Conservation (phyloP, 768 basidiomycete species). For the Boletus barrowsii region DNA sequence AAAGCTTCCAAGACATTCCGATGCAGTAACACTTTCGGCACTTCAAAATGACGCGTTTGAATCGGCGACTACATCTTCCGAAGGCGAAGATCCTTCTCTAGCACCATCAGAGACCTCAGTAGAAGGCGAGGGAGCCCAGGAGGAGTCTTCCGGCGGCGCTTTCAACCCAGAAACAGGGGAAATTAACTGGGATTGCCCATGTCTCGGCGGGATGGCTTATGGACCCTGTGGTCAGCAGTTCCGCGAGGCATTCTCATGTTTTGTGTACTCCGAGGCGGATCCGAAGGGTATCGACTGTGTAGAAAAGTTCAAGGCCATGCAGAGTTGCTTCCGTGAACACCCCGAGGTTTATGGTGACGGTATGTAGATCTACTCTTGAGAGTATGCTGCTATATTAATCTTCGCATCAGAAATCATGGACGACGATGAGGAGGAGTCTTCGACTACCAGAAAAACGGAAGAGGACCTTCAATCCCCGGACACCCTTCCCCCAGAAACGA, state of each 20-base stretch:
- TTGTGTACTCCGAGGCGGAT: slow-evolving; percentile 89
- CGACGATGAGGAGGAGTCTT: slow-evolving; percentile 54
- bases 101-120: slow-evolving; percentile 2
- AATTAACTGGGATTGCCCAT: slow-evolving; percentile 99
- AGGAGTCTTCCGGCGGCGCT: slow-evolving; percentile 47
- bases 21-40: slow-evolving; percentile 14
- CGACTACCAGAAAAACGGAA: slow-evolving; percentile 4
- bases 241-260: slow-evolving; percentile 95
- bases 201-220: slow-evolving; percentile 97
- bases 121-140: slow-evolving; percentile 27
- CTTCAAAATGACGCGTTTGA: slow-evolving; percentile 21
- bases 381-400: slow-evolving; percentile 1
- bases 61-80: neutral
- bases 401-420: slow-evolving; percentile 57
- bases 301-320: slow-evolving; percentile 97
- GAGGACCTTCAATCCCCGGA: slow-evolving; percentile 4
- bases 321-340: slow-evolving; percentile 93
- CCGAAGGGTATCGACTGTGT: slow-evolving; percentile 98
- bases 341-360: slow-evolving; percentile 96
- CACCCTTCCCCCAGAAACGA: slow-evolving; percentile 6
- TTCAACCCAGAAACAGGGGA: slow-evolving; percentile 97
- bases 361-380: slow-evolving; percentile 37
- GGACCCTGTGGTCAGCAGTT: slow-evolving; percentile 95
- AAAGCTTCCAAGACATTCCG: slow-evolving; percentile 12
- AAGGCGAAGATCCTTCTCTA: slow-evolving; percentile 8